phyloP scores from a whole-genome alignment of 2,329 filamentous ascomycete genomes.

The Colletotrichum godetiae region DNA sequence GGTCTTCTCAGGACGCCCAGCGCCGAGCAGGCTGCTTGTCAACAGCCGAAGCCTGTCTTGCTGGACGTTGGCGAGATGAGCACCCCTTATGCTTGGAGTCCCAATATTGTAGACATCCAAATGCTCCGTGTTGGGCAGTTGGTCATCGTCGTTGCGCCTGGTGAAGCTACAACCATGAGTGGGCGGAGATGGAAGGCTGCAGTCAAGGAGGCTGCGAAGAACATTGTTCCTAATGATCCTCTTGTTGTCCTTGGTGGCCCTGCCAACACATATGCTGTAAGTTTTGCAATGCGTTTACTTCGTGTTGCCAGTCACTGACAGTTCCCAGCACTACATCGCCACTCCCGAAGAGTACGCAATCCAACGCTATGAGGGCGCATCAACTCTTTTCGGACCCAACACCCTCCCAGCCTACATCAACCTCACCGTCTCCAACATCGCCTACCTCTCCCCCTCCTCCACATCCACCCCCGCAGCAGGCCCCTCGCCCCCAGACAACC shows the following conservation, averaged over 20 bases:
- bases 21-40: constrained; percentile 78
- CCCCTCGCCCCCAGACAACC: constrained; percentile 81
- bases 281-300: neutral
- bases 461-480: constrained; percentile 61
- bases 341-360: constrained; percentile 84
- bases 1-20: constrained; percentile 77
- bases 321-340: constrained; percentile 73
- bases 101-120: constrained; percentile 92
- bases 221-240: constrained; percentile 64
- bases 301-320: neutral
- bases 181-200: constrained; percentile 87
- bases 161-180: constrained; percentile 93
- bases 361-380: constrained; percentile 95
- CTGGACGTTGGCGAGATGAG: constrained; percentile 88
- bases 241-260: constrained; percentile 89
- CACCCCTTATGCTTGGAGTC: constrained; percentile 85
- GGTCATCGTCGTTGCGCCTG: constrained; percentile 84
- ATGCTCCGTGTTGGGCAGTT: constrained; percentile 86
- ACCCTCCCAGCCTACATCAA: constrained; percentile 91
- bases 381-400: constrained; percentile 86
- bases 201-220: constrained; percentile 62
- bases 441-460: constrained; percentile 67
- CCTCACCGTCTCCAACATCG: constrained; percentile 78
- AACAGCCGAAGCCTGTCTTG: constrained; percentile 84
- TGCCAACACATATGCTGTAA: constrained; percentile 83